Conservation (phyloP, 2,329 filamentous ascomycete genomes). For the Penicillium corylophilum region DNA sequence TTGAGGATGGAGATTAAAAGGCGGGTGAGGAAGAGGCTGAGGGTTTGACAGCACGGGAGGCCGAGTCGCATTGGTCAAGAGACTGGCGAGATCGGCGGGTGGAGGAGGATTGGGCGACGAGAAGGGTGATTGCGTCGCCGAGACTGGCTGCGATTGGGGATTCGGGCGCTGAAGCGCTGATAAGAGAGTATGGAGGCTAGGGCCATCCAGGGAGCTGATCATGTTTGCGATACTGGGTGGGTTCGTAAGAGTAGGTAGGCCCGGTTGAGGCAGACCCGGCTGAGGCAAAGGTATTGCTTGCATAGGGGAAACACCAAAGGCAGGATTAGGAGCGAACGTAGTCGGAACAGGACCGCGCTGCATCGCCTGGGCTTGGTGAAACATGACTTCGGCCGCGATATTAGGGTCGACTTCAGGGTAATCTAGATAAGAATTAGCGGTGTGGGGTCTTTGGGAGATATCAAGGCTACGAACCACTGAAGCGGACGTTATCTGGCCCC, state of each 20-base stretch:
- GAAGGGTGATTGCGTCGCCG: conserved; percentile 37
- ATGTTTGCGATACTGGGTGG: conserved; percentile 61
- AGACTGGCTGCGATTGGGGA: conserved; percentile 32
- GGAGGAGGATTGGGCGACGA: conserved; percentile 33
- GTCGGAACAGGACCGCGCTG: conserved; percentile 37
- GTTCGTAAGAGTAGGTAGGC: conserved; percentile 36
- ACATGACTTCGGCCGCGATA: conserved; percentile 77
- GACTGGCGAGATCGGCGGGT: conserved; percentile 42
- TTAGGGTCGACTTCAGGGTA: conserved; percentile 79
- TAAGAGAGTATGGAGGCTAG: conserved; percentile 68
- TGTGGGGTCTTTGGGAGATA: background rate
- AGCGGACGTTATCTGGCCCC: conserved; percentile 73
- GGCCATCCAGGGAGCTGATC: conserved; percentile 67
- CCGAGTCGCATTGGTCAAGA: conserved; percentile 40
- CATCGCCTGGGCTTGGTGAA: conserved; percentile 52
- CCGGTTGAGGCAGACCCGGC: conserved; percentile 32
- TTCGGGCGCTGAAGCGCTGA: conserved; percentile 54
- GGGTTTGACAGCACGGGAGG: conserved; percentile 33
- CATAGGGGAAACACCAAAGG: conserved; percentile 37
- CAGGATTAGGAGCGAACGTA: conserved; percentile 38
- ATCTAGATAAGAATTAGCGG: conserved; percentile 48
- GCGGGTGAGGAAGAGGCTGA: conserved; percentile 28
- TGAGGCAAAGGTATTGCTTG: conserved; percentile 33
- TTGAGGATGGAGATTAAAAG: conserved; percentile 31
- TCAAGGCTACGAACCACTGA: conserved; percentile 57